These are phyloP conservation scores for Candida berthetii DNA, from an alignment of 805 yeast species.

Conservation along the genomic window DNA sequence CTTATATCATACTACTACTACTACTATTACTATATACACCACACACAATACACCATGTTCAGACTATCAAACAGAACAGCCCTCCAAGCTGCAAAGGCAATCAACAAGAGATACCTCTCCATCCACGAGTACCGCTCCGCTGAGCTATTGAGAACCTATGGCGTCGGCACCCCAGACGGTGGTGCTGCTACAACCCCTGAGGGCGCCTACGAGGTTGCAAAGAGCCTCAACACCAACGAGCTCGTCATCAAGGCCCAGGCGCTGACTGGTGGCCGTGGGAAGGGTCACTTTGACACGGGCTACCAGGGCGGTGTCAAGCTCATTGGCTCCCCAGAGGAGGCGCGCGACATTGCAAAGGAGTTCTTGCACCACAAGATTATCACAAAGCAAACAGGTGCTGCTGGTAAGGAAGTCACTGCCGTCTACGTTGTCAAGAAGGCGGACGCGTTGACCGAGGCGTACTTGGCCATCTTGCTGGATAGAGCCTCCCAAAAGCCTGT, in stretches of 20 bases:
- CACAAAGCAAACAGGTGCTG: conserved; percentile 97
- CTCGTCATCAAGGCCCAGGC: conserved; percentile 98
- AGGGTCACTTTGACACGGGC: conserved; percentile 95
- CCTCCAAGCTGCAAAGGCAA: conserved; percentile 4
- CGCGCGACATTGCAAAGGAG: conserved; percentile 75
- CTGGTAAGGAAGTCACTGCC: conserved; percentile 95
- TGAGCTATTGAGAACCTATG: conserved; percentile 70
- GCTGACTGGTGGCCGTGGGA: conserved; percentile 99
- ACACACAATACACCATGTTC: background rate
- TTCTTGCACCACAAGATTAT: conserved; percentile 91
- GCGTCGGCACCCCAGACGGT: conserved; percentile 89
- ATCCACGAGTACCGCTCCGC: conserved; percentile 97
- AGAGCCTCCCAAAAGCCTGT: conserved; percentile 86
- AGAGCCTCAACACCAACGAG: conserved; percentile 66
- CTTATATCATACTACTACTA: no score
- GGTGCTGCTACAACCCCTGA: conserved; percentile 85
- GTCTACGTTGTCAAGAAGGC: conserved; percentile 95
- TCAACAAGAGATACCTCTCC: conserved; percentile 64
- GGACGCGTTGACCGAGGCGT: conserved; percentile 91
- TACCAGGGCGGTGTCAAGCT: conserved; percentile 95
- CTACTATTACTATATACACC: no score
- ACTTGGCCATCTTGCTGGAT: conserved; percentile 91
- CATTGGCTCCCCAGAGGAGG: conserved; percentile 80
- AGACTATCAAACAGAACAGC: background rate
- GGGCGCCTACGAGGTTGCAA: conserved; percentile 81